phyloP scores from a whole-genome alignment of 1,139 yeast genomes.

The Meyerozyma guilliermondii region DNA sequence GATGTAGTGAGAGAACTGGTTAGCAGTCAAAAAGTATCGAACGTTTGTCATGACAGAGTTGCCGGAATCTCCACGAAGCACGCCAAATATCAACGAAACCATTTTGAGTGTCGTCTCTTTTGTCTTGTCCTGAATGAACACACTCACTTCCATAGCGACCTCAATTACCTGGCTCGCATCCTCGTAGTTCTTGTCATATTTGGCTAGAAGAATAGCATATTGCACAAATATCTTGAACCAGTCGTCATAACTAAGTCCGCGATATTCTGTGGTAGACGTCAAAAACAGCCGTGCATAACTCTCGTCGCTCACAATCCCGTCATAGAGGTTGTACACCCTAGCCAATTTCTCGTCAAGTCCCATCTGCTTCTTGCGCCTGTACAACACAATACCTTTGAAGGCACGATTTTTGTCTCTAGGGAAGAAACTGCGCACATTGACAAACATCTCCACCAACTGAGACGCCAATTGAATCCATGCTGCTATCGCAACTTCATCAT shows the following conservation, averaged over 20 bases:
- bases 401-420: slow-evolving; percentile 67
- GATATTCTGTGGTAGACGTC: slow-evolving; percentile 49
- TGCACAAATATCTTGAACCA: slow-evolving; percentile 88
- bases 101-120: slow-evolving; percentile 55
- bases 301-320: slow-evolving; percentile 50
- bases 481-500: slow-evolving; percentile 57
- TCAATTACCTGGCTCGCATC: slow-evolving; percentile 70
- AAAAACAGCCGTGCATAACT: slow-evolving; percentile 29
- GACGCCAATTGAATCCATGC: slow-evolving; percentile 86
- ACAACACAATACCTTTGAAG: slow-evolving; percentile 63
- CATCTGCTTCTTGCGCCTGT: slow-evolving; percentile 55
- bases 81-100: slow-evolving; percentile 62
- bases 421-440: slow-evolving; percentile 71
- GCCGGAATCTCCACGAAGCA: slow-evolving; percentile 45
- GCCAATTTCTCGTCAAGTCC: slow-evolving; percentile 70
- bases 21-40: slow-evolving; percentile 57
- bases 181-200: slow-evolving; percentile 51
- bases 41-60: slow-evolving; percentile 47
- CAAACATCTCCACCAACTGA: slow-evolving; percentile 77
- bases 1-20: slow-evolving; percentile 71
- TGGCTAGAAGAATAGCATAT: slow-evolving; percentile 62
- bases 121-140: slow-evolving; percentile 60
- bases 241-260: slow-evolving; percentile 70
- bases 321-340: slow-evolving; percentile 60
- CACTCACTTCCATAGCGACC: slow-evolving; percentile 71